These are phyloP conservation scores for Sechiopsis laciniata DNA, from an alignment of 306 rosid genomes.

Conservation along the genomic window DNA sequence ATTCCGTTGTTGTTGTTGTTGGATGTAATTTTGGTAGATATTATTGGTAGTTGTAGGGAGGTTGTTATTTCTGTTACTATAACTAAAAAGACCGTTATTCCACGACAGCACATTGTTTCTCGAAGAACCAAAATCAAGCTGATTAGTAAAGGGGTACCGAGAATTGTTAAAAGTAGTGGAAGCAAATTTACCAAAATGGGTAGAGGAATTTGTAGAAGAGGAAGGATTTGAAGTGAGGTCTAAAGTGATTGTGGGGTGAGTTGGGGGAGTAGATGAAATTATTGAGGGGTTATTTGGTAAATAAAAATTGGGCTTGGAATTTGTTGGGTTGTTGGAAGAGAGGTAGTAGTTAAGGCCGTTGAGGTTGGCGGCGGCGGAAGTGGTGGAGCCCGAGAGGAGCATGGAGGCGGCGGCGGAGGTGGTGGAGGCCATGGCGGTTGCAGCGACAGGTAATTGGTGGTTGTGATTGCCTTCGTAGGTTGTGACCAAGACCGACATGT, in stretches of 20 bases:
- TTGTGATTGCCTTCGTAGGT: conserved; percentile 51
- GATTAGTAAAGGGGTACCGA: conserved; percentile 37
- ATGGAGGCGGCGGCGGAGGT: conserved; percentile 94
- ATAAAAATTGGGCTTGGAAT: conserved; percentile 37
- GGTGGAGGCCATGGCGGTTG: conserved; percentile 76
- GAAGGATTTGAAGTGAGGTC: conserved; percentile 78
- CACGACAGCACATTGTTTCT: conserved; percentile 37
- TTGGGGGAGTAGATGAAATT: conserved; percentile 34
- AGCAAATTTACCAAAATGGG: conserved; percentile 22
- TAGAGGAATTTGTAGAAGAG: too few relatives aligned
- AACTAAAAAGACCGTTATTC: conserved; percentile 44
- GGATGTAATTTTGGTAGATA: conserved; percentile 40
- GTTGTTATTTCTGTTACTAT: conserved; percentile 20
- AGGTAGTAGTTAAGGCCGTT: too few relatives aligned
- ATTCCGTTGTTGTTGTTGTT: background rate
- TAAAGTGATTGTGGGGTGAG: conserved; percentile 68
- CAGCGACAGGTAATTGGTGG: conserved; percentile 38
- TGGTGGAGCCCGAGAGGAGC: conserved; percentile 59
- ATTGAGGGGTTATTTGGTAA: conserved; percentile 45
- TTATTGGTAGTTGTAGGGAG: conserved; percentile 19
- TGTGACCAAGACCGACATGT: conserved; percentile 40
- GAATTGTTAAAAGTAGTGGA: background rate
- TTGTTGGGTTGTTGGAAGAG: too few relatives aligned
- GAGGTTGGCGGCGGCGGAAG: conserved; percentile 32
- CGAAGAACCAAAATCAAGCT: conserved; percentile 49